Conservation (phyloP, 2,329 filamentous ascomycete species). For the Scedosporium minutisporum region DNA sequence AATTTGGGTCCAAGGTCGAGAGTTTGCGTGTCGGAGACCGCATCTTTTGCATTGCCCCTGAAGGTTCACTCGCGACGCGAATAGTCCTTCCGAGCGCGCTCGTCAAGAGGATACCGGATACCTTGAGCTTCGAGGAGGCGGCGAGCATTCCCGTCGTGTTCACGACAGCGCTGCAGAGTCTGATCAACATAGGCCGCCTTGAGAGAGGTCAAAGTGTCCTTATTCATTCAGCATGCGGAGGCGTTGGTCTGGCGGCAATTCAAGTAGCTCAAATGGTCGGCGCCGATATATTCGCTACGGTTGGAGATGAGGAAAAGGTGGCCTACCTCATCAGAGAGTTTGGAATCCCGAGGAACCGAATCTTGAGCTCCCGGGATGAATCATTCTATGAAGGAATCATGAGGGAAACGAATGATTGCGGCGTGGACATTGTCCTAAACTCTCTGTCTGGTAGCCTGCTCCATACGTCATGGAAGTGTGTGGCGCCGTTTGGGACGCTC, state of each 20-base stretch:
- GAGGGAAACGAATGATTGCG: constrained; percentile 30
- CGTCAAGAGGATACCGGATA: constrained; percentile 26
- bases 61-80: constrained; percentile 17
- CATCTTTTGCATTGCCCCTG: constrained; percentile 29
- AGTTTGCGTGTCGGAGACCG: constrained; percentile 61
- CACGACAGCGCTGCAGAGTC: constrained; percentile 28
- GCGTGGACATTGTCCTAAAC: constrained; percentile 61
- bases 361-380: constrained; percentile 17
- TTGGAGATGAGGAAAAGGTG: constrained; percentile 28
- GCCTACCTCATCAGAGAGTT: constrained; percentile 26
- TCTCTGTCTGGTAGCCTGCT: constrained; percentile 32
- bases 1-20: constrained; percentile 40
- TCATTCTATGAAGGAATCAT: constrained; percentile 15
- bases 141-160: constrained; percentile 31
- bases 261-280: constrained; percentile 26
- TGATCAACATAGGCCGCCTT: constrained; percentile 28
- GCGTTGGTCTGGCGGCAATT: constrained; percentile 30
- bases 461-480: constrained; percentile 30
- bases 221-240: constrained; percentile 28
- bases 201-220: constrained; percentile 26
- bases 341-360: constrained; percentile 22
- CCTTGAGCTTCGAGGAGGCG: constrained; percentile 25
- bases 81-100: constrained; percentile 20
- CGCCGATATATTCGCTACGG: constrained; percentile 32
- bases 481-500: constrained; percentile 35